Conservation (phyloP, 805 yeast genomes). For the Spathaspora girioi region DNA sequence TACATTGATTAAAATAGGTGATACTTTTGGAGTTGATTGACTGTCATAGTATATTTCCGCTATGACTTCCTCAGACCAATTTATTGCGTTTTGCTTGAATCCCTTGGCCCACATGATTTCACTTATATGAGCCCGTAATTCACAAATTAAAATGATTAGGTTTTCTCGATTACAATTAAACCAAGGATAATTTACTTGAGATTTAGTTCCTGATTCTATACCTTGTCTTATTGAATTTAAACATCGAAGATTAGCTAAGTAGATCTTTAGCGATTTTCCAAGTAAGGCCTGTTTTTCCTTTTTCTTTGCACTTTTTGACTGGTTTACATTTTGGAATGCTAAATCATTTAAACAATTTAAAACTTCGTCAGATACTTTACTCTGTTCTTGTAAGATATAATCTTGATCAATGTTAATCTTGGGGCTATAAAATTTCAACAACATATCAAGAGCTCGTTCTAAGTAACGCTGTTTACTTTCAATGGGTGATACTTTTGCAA, state of each 20-base stretch:
- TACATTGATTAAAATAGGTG: constrained; percentile 27
- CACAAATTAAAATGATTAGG: constrained; percentile 25
- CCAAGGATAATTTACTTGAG: constrained; percentile 31
- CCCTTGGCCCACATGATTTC: constrained; percentile 43
- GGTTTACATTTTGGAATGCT: constrained; percentile 29
- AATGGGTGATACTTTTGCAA: constrained; percentile 22
- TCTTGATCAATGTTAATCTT: constrained; percentile 19
- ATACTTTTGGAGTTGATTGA: constrained; percentile 21
- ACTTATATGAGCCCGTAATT: constrained; percentile 34
- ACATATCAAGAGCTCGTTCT: constrained; percentile 29
- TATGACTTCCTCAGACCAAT: constrained; percentile 41
- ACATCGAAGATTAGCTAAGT: constrained; percentile 29
- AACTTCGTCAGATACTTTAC: constrained; percentile 36
- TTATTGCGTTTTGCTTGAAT: constrained; percentile 31
- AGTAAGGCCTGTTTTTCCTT: constrained; percentile 13
- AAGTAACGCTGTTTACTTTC: constrained; percentile 23
- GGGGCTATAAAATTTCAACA: constrained; percentile 22
- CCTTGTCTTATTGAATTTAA: constrained; percentile 17
- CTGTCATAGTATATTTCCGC: constrained; percentile 31
- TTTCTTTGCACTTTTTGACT: constrained; percentile 4
- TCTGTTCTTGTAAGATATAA: constrained; percentile 22
- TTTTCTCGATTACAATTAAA: constrained; percentile 31
- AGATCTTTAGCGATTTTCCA: constrained; percentile 29
- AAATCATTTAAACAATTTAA: constrained; percentile 27
- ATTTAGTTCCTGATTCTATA: constrained; percentile 8